Percentiles rank a stretch among this genome's conserved stretches.
These are phyloP conservation scores for Phoenix dactylifera DNA, from an alignment of 176 grass and related monocot species.

Conservation along the genomic window DNA sequence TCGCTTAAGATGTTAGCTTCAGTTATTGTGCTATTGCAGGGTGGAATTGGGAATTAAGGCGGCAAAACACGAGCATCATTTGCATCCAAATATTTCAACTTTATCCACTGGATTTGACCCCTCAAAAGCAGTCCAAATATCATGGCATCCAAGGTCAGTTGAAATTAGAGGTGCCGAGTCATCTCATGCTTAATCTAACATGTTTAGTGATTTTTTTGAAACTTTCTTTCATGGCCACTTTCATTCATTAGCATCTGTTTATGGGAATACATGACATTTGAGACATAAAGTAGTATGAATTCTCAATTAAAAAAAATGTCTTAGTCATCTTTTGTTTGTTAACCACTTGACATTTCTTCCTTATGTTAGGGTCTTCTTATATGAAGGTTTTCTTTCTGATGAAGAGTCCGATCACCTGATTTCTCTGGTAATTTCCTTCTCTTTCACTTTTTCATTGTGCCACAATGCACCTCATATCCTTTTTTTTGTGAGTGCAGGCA, in stretches of 20 bases:
- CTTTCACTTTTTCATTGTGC: too few relatives aligned
- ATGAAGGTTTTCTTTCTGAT: constrained; percentile 83
- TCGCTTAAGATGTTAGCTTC: too few relatives aligned
- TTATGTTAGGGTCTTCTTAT: constrained; percentile 88
- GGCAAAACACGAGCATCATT: constrained; percentile 8
- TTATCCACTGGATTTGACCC: constrained; percentile 38
- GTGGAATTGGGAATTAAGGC: constrained; percentile 8
- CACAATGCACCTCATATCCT: background rate
- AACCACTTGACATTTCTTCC: constrained; percentile 35
- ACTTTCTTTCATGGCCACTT: too few relatives aligned
- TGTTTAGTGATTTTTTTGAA: background rate
- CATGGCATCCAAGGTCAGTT: constrained; percentile 65
- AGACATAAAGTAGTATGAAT: too few relatives aligned
- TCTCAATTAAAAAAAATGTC: too few relatives aligned
- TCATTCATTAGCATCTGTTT: too few relatives aligned
- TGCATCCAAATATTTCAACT: constrained; percentile 16
- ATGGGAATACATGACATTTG: too few relatives aligned
- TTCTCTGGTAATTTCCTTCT: constrained; percentile 53
- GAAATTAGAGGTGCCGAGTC: background rate
- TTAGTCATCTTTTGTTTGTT: constrained; percentile 20
- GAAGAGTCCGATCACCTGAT: constrained; percentile 62
- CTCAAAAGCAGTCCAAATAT: constrained; percentile 55
- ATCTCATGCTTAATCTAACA: constrained; percentile 4
- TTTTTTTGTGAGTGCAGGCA: constrained; percentile 38
- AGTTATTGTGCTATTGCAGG: constrained; percentile 15